Evolutionary conservation across 1,284 basidiomycete species (phyloP).

Genomic region (Pisolithus thermaeus): DNA sequence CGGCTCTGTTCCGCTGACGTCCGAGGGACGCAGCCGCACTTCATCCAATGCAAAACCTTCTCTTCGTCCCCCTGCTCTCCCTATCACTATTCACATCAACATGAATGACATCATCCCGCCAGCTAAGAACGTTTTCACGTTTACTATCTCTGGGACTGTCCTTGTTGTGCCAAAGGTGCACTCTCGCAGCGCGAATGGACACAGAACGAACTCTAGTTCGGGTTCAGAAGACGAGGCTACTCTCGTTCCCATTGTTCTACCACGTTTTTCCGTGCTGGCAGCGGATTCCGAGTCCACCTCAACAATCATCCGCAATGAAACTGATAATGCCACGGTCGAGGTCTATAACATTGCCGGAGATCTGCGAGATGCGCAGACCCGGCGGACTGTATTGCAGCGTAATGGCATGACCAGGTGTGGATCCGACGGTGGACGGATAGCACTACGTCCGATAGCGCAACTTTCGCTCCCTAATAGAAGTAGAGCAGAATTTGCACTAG

Average conservation of each 20-base stretch:
- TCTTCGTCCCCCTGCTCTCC: conserved; percentile 18
- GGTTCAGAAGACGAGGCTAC: conserved; percentile 32
- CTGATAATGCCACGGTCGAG: conserved; percentile 45
- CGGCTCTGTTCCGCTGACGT: conserved; percentile 43
- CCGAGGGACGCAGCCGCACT: conserved; percentile 30
- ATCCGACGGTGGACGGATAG: conserved; percentile 53
- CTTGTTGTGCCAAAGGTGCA: conserved; percentile 46
- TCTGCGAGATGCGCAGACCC: conserved; percentile 51
- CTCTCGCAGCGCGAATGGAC: conserved; percentile 17
- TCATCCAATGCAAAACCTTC: conserved; percentile 19
- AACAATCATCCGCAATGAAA: conserved; percentile 53
- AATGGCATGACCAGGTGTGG: conserved; percentile 52
- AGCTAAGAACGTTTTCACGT: conserved; percentile 55
- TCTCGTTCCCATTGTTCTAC: conserved; percentile 48
- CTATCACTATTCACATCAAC: conserved; percentile 61
- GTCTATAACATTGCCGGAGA: conserved; percentile 57
- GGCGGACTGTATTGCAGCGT: conserved; percentile 54
- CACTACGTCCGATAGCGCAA: conserved; percentile 37
- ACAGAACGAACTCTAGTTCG: conserved; percentile 19
- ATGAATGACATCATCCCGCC: conserved; percentile 70
- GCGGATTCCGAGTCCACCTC: conserved; percentile 55
- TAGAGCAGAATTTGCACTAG: conserved; percentile 17
- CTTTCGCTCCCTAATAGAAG: conserved; percentile 22
- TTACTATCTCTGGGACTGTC: conserved; percentile 60
- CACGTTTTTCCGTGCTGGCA: conserved; percentile 62